Base-by-base conservation (phyloP, 2,329 filamentous ascomycete species). In the Fusarium fracticaudum region DNA sequence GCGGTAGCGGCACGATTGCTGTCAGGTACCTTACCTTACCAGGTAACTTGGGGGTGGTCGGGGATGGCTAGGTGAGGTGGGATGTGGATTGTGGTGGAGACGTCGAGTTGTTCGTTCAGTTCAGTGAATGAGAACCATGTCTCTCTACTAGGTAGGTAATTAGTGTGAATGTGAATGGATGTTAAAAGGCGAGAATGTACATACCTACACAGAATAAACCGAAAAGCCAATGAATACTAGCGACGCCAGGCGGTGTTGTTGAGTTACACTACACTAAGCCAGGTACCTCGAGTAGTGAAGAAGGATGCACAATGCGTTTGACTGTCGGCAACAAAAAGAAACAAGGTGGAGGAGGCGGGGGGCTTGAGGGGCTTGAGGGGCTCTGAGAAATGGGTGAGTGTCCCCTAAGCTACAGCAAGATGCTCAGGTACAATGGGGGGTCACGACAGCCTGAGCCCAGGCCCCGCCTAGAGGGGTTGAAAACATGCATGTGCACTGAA, bases 61-160 rank as follows among this genome's bases (percentile, higher is more conserved):
- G 41, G 43, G 31, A 45, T 59, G 60, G 67, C 48, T 43, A 58
- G 51, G 61, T 61, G 64, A 71, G 47, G 64, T 72, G 65, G 72
- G 58, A 64, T 24, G 54, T 68, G 40, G 54, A 45, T 24, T 64
- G 67, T 50, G 69, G 72, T 77, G 76, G 75, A 67, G 76, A 68
- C 74, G 45, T 45, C 48, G 47, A 48, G 45, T 66, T 62, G 62
- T 68, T 75, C 29, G 20, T n/a, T 50, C 72, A 78, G 61, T 69
- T 50, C 72, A 77, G 63, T 69, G 61, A 68, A 54, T 31, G 61
- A 71, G 69, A 71, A 74, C 68, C 76, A 77, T 77, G 65, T 68
- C 61, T 69, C 59, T 57, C 51, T 41, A 35, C 33, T 35, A 35
- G 33, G 33, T 35, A 29, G 69, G 33, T 35, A 35, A 15, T 29